Percentiles rank a stretch among this genome's conserved stretches.
phyloP scores from a whole-genome alignment of 768 basidiomycete species.

The Lactarius vividus region DNA sequence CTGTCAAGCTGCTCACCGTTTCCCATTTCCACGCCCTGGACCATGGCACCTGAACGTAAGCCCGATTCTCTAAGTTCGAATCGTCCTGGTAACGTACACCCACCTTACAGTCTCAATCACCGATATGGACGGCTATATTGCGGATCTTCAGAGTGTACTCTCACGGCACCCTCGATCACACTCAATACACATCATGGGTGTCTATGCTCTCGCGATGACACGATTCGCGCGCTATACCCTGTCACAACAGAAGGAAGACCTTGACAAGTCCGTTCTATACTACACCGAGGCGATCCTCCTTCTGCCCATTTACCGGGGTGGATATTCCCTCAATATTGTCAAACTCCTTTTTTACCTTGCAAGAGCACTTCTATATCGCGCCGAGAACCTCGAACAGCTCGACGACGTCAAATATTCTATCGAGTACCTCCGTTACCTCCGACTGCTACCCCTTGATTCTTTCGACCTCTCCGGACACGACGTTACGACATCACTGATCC shows the following conservation, averaged over 20 bases:
- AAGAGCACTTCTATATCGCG: background rate
- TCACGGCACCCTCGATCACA: background rate
- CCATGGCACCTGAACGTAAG: background rate
- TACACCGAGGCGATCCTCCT: background rate
- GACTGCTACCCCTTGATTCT: conserved; percentile 28
- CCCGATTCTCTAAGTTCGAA: background rate
- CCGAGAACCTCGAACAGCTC: background rate
- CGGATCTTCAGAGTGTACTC: background rate
- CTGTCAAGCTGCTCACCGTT: background rate
- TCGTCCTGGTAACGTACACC: background rate
- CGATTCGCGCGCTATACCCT: background rate
- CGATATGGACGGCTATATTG: background rate
- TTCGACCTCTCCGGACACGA: background rate
- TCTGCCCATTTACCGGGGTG: background rate
- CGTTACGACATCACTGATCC: background rate
- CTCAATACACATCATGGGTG: background rate
- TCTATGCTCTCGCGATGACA: background rate
- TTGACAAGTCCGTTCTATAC: background rate
- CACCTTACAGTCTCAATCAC: background rate
- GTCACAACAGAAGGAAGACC: background rate
- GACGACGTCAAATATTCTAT: background rate
- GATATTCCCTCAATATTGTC: background rate
- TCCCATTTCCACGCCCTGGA: no score
- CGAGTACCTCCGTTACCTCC: conserved; percentile 31
- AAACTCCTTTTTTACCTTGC: background rate